Conservation (phyloP, 2,329 filamentous ascomycete genomes). For the Cladobotryum mycophilum region DNA sequence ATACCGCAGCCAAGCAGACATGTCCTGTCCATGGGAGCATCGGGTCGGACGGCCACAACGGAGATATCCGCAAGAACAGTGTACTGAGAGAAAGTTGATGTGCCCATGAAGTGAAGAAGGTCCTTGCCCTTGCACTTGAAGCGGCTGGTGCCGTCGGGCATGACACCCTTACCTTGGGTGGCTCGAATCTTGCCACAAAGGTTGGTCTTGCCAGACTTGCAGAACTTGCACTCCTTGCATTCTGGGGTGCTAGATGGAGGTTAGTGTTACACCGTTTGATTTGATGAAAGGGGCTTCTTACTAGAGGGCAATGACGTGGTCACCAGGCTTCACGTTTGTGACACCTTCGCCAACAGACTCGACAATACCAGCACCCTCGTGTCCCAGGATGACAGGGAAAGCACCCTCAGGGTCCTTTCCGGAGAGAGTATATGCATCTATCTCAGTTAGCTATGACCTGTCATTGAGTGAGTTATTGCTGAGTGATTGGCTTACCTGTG, state of each 20-base stretch:
- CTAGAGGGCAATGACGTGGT: constrained; percentile 87
- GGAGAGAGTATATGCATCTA: constrained; percentile 88
- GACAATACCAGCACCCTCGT: constrained; percentile 87
- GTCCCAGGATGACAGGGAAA: constrained; percentile 82
- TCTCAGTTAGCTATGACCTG: constrained; percentile 7
- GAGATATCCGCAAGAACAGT: constrained; percentile 98
- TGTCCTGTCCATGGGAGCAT: constrained; percentile 92
- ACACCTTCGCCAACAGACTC: constrained; percentile 94
- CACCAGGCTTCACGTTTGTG: constrained; percentile 86
- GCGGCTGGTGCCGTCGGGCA: constrained; percentile 93
- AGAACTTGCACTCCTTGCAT: constrained; percentile 98
- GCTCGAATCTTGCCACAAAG: constrained; percentile 98
- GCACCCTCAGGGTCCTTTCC: constrained; percentile 96
- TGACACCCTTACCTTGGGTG: constrained; percentile 90
- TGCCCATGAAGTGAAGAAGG: constrained; percentile 98
- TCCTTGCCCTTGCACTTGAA: constrained; percentile 95
- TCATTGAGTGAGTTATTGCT: not conserved
- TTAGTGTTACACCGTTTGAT: constrained; percentile 3
- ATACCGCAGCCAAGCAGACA: constrained; percentile 97
- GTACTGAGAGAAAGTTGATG: constrained; percentile 97
- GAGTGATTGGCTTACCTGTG: constrained; percentile 56
- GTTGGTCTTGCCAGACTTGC: constrained; percentile 98
- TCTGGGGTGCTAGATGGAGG: constrained; percentile 69
- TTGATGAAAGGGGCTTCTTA: constrained; percentile 35
- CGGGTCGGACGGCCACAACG: constrained; percentile 83